A percentile compares a stretch with the other conserved stretches of the same genome.
Conservation (phyloP, 768 basidiomycete genomes). For the Termitomyces sp. region DNA sequence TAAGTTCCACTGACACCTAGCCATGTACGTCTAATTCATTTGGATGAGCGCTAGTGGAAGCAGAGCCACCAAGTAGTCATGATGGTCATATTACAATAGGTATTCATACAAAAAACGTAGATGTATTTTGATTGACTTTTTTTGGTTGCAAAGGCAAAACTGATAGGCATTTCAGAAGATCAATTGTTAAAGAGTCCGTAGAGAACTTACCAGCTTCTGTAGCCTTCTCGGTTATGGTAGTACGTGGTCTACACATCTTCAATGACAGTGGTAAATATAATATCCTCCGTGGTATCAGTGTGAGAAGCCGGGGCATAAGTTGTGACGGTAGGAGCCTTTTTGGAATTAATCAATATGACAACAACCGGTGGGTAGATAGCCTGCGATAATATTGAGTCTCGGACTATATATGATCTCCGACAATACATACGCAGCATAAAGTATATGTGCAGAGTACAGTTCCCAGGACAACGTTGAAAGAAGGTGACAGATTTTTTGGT, state of each 20-base stretch:
- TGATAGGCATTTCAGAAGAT: no score
- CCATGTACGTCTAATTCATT: no score
- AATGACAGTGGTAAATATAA: background rate
- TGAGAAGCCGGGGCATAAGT: background rate
- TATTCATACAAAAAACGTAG: no score
- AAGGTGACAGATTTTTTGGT: background rate
- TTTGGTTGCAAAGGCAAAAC: no score
- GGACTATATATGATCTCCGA: background rate
- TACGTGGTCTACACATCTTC: background rate
- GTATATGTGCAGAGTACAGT: conserved; percentile 5
- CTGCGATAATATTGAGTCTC: background rate
- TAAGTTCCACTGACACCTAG: no score
- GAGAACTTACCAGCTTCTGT: no score
- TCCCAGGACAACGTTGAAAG: background rate
- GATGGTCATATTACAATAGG: no score
- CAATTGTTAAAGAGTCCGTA: no score
- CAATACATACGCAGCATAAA: conserved; percentile 1
- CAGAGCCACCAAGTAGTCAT: no score
- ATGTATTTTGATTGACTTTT: no score
- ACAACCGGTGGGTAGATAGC: conserved; percentile 4
- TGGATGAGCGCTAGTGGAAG: no score
- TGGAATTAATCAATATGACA: background rate
- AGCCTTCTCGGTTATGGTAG: no score
- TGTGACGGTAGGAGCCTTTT: background rate
- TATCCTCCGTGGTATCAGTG: background rate